Evolutionary conservation across 345 rosid genomes (phyloP).

Genomic region (Brassica carinata): DNA sequence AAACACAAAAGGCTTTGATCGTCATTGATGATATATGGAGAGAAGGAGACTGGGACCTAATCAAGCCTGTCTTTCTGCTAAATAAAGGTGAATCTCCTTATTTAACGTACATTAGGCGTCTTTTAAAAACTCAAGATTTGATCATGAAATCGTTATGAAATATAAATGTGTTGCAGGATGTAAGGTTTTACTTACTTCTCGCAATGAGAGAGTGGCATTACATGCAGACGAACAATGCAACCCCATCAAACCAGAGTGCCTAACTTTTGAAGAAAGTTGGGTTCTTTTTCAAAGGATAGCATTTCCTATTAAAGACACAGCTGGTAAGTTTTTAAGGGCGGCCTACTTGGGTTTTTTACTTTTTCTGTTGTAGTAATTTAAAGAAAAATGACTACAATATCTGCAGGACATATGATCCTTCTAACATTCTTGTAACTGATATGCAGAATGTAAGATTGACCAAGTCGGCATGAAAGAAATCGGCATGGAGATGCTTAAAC

Average conservation of each 20-base stretch:
- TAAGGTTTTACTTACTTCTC: constrained; percentile 54
- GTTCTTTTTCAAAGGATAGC: not conserved
- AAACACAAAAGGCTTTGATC: constrained; percentile 38
- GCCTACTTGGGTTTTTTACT: not conserved
- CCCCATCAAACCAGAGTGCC: not conserved
- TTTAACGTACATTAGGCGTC: too few relatives aligned
- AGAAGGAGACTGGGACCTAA: constrained; percentile 36
- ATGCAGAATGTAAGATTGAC: not conserved
- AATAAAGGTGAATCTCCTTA: not conserved
- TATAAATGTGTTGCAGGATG: constrained; percentile 12
- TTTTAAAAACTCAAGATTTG: too few relatives aligned
- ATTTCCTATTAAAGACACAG: not conserved
- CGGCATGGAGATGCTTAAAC: not conserved
- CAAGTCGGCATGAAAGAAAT: not conserved
- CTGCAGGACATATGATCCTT: not conserved
- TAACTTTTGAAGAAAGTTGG: not conserved
- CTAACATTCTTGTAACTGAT: not conserved
- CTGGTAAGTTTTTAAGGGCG: not conserved
- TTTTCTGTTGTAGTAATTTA: too few relatives aligned
- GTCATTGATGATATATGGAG: constrained; percentile 56
- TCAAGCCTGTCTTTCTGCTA: constrained; percentile 32
- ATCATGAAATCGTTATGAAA: too few relatives aligned
- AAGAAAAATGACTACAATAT: not conserved
- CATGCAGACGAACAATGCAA: not conserved
- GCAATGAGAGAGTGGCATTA: constrained; percentile 18